phyloP scores from a whole-genome alignment of 352 stramenopile species.

The Globisporangium nunn region DNA sequence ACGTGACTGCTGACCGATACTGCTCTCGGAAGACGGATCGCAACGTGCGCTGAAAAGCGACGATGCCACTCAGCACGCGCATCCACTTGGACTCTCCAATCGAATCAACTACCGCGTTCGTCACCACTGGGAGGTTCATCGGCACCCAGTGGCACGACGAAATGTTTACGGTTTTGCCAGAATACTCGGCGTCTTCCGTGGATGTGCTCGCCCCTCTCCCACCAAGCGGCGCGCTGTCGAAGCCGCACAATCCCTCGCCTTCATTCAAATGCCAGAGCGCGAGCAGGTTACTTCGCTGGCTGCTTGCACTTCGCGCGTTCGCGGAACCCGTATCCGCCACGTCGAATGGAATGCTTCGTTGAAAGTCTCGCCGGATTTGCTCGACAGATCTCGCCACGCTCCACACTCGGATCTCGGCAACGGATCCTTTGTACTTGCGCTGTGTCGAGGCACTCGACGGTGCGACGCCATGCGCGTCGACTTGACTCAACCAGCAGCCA shows the following conservation, averaged over 20 bases:
- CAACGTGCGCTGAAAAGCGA: conserved; percentile 32
- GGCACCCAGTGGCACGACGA: conserved; percentile 61
- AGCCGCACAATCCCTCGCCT: conserved; percentile 60
- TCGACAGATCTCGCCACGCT: conserved; percentile 22
- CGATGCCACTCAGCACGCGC: conserved; percentile 15
- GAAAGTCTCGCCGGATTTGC: conserved; percentile 57
- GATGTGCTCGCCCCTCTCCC: conserved; percentile 5
- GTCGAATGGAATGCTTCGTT: conserved; percentile 50
- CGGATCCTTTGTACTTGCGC: conserved; percentile 62
- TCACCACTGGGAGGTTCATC: conserved; percentile 54
- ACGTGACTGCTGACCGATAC: conserved; percentile 20
- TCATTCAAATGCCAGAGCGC: conserved; percentile 73
- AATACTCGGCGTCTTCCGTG: conserved; percentile 11
- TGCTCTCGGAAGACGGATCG: conserved; percentile 18
- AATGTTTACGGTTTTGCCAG: conserved; percentile 35
- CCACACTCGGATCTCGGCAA: conserved; percentile 76
- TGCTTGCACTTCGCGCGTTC: conserved; percentile 1
- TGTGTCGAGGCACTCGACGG: conserved; percentile 29
- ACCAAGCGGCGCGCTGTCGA: conserved; percentile 24
- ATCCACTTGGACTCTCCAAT: conserved; percentile 14
- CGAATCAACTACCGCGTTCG: conserved; percentile 25
- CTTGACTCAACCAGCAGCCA: conserved; percentile 65
- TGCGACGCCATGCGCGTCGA: conserved; percentile 27
- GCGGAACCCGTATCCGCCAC: background rate
- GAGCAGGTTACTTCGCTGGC: conserved; percentile 20